These are phyloP conservation scores for Candida sanyaensis DNA, from an alignment of 1,139 yeast genomes.

Conservation along the genomic window DNA sequence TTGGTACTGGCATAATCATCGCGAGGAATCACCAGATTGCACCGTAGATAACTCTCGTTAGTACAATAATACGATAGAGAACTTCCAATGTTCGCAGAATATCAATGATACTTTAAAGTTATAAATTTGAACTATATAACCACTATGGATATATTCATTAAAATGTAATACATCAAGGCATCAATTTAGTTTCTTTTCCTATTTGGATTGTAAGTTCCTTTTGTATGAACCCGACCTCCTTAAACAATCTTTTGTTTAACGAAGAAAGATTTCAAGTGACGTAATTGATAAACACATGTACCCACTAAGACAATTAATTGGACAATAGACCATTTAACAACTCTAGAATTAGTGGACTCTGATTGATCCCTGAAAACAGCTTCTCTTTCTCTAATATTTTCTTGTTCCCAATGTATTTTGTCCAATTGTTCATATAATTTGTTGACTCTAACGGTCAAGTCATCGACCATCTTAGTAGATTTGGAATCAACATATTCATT, in stretches of 20 bases:
- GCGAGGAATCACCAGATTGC: not conserved
- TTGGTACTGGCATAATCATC: not conserved
- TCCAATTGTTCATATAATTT: constrained; percentile 43
- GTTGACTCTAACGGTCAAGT: constrained; percentile 41
- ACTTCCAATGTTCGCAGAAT: no score
- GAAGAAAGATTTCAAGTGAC: constrained; percentile 52
- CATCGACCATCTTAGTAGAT: constrained; percentile 45
- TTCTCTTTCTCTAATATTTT: constrained; percentile 48
- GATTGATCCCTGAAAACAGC: constrained; percentile 50
- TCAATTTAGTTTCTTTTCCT: no score
- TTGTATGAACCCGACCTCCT: not conserved
- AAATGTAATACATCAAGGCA: no score
- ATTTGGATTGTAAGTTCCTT: no score
- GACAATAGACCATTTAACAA: constrained; percentile 47
- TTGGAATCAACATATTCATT: constrained; percentile 51
- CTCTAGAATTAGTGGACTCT: constrained; percentile 48
- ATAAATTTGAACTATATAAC: no score
- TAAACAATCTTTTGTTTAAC: constrained; percentile 54
- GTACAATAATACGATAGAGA: no score
- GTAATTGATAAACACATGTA: constrained; percentile 51
- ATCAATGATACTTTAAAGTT: no score
- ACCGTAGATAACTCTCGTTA: no score
- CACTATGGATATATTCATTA: no score
- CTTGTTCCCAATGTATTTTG: constrained; percentile 49
- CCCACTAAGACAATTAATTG: constrained; percentile 49